Conservation (phyloP, 139 green algal species). For the Pycnococcus provasolii region DNA sequence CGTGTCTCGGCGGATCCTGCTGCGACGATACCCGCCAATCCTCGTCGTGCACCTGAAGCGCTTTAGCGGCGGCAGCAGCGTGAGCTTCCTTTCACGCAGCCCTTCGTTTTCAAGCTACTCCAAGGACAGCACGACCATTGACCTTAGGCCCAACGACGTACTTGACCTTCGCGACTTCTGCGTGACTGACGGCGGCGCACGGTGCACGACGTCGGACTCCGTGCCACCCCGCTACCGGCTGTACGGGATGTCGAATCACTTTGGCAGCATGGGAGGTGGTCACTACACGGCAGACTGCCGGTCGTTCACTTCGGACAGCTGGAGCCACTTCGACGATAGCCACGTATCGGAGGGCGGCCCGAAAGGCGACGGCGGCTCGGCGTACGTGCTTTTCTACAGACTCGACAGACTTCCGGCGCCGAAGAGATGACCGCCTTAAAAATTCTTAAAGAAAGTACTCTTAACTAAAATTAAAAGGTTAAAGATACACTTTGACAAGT, state of each 20-base stretch:
- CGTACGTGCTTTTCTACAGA: constrained; percentile 91
- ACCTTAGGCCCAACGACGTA: no score
- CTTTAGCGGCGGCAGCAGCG: constrained; percentile 1
- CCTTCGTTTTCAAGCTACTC: no score
- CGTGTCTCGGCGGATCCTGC: constrained; percentile 9
- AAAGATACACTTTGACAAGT: no score
- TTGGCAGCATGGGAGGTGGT: constrained; percentile 73
- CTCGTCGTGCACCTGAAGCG: constrained; percentile 38
- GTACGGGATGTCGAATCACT: constrained; percentile 87
- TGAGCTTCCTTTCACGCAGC: no score
- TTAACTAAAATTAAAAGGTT: no score
- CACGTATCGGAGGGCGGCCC: constrained; percentile 27
- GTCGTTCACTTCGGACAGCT: constrained; percentile 34
- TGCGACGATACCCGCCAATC: constrained; percentile 16
- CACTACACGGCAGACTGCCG: constrained; percentile 88
- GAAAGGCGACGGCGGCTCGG: constrained; percentile 40
- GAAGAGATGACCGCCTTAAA: no score
- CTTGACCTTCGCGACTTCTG: no score
- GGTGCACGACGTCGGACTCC: no score
- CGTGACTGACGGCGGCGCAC: no score
- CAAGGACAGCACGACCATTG: no score
- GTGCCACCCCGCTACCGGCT: constrained; percentile 55
- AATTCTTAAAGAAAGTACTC: no score
- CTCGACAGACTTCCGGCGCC: no score
- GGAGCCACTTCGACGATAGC: constrained; percentile 83